Conservation (phyloP, 2,329 filamentous ascomycete genomes). For the Paramyrothecium roridum region DNA sequence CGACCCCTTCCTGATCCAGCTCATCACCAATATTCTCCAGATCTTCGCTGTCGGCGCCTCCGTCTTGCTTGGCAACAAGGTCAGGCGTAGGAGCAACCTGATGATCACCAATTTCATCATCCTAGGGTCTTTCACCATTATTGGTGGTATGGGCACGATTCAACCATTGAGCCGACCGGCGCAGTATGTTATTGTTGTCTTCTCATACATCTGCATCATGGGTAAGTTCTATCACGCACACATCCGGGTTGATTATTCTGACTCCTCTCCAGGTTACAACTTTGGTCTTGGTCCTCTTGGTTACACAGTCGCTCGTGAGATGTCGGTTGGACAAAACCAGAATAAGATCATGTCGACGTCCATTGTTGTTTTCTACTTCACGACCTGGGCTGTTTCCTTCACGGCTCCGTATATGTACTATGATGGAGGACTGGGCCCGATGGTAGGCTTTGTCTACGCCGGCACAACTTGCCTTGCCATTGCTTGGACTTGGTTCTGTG, state of each 20-base stretch:
- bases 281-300: constrained; percentile 34
- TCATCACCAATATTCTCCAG: constrained; percentile 34
- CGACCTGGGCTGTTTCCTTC: constrained; percentile 27
- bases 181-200: constrained; percentile 16
- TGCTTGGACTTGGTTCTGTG: constrained; percentile 32
- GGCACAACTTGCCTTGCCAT: constrained; percentile 21
- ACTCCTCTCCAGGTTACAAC: constrained; percentile 28
- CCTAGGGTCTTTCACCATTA: constrained; percentile 24
- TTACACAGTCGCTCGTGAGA: constrained; percentile 36
- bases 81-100: constrained; percentile 27
- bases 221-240: background rate
- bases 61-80: constrained; percentile 30
- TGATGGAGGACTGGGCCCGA: constrained; percentile 24
- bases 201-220: constrained; percentile 25
- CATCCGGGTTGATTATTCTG: background rate
- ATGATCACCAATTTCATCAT: constrained; percentile 26
- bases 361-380: constrained; percentile 35
- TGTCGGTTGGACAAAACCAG: constrained; percentile 38
- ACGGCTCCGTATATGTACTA: constrained; percentile 32
- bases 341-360: constrained; percentile 41
- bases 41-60: constrained; percentile 28
- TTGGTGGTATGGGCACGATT: constrained; percentile 12
- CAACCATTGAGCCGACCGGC: constrained; percentile 7
- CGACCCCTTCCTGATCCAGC: constrained; percentile 30
- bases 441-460: constrained; percentile 29